phyloP scores from a whole-genome alignment of 179 eudicot genomes.

The Heliamphora pulchella region DNA sequence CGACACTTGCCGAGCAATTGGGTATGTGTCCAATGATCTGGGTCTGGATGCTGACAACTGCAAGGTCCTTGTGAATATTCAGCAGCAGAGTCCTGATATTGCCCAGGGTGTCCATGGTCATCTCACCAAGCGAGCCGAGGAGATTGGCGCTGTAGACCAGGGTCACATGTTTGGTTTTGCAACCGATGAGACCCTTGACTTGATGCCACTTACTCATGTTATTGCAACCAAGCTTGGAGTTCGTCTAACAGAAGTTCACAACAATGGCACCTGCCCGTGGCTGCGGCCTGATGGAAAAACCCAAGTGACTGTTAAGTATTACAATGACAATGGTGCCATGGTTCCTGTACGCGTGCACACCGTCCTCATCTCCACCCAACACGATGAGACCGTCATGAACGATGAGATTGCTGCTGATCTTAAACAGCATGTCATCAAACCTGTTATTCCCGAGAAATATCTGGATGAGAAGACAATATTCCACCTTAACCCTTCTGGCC shows the following conservation, averaged over 20 bases:
- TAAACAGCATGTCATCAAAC: conserved; percentile 40
- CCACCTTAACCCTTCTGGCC: conserved; percentile 43
- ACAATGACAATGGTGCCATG: conserved; percentile 42
- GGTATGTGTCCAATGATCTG: conserved; percentile 35
- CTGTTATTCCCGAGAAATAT: conserved; percentile 36
- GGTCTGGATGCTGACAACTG: conserved; percentile 48
- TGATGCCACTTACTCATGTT: conserved; percentile 44
- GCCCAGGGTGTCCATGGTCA: conserved; percentile 45
- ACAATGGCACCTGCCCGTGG: conserved; percentile 43
- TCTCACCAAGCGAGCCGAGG: conserved; percentile 36
- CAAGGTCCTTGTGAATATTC: conserved; percentile 39
- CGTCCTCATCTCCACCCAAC: conserved; percentile 53
- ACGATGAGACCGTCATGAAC: conserved; percentile 45
- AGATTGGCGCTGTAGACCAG: conserved; percentile 44
- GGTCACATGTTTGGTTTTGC: conserved; percentile 42
- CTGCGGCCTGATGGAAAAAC: conserved; percentile 45
- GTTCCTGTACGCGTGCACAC: conserved; percentile 48
- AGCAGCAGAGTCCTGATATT: conserved; percentile 34
- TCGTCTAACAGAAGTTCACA: conserved; percentile 35
- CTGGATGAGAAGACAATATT: conserved; percentile 44
- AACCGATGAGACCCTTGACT: conserved; percentile 44
- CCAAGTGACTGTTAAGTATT: conserved; percentile 46
- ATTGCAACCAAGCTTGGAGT: conserved; percentile 44
- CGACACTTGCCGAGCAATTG: conserved; percentile 40
- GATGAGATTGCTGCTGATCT: conserved; percentile 31